Evolutionary conservation across 768 basidiomycete species (phyloP).

Genomic region (Clitopilus passeckerianus): DNA sequence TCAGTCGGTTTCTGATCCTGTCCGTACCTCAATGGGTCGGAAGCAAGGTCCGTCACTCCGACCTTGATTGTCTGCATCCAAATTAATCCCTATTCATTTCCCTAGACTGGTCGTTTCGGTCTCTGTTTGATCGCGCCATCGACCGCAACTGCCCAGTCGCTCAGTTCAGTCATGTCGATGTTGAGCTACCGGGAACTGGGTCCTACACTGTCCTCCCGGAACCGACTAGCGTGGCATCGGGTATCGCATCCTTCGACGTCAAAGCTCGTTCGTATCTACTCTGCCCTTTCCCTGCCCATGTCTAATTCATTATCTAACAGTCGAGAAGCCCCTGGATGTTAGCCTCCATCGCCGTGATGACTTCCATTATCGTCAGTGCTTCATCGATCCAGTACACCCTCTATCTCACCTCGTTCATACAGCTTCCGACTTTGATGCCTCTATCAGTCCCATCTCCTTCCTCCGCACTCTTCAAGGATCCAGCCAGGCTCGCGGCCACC

Average conservation of each 20-base stretch:
- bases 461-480: slow-evolving; percentile 69
- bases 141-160: slow-evolving; percentile 70
- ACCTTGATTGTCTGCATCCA: not conserved
- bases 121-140: slow-evolving; percentile 64
- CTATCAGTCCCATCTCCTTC: slow-evolving; percentile 52
- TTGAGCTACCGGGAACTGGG: slow-evolving; percentile 38
- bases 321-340: slow-evolving; percentile 46
- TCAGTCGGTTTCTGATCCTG: slow-evolving; percentile 77
- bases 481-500: slow-evolving; percentile 70
- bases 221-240: slow-evolving; percentile 29
- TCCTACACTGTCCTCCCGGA: slow-evolving; percentile 49
- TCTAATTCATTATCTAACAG: slow-evolving; percentile 21
- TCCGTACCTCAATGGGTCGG: slow-evolving; percentile 44
- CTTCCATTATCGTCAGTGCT: slow-evolving; percentile 57
- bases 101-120: slow-evolving; percentile 70
- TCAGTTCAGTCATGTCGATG: slow-evolving; percentile 45
- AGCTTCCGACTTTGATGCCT: slow-evolving; percentile 33
- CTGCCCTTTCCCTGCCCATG: slow-evolving; percentile 2
- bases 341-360: slow-evolving; percentile 51
- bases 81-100: slow-evolving; percentile 2
- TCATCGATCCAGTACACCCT: not conserved
- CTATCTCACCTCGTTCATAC: not conserved
- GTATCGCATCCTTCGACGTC: slow-evolving; percentile 44
- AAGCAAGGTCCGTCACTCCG: slow-evolving; percentile 46
- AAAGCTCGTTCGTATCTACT: slow-evolving; percentile 32